Conservation (phyloP, 106 monocot species). For the Dendrobium catenatum region DNA sequence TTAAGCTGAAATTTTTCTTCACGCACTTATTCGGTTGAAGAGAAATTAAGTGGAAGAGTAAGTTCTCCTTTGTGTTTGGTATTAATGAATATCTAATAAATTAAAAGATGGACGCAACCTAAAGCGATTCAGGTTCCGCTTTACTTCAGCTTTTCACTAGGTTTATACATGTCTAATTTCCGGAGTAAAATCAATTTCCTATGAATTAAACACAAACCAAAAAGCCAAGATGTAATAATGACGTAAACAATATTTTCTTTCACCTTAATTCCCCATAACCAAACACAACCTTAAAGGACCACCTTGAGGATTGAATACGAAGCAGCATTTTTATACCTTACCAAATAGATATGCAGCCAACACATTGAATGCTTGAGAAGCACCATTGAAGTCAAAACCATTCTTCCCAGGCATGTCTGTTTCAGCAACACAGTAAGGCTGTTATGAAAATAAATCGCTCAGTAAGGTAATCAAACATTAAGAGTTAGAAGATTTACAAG, state of each 20-base stretch:
- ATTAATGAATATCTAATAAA: background rate
- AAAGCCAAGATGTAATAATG: background rate
- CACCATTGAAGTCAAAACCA: conserved; percentile 58
- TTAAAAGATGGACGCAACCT: too few relatives aligned
- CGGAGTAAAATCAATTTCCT: too few relatives aligned
- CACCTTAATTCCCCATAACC: too few relatives aligned
- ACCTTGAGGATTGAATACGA: background rate
- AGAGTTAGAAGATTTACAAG: background rate
- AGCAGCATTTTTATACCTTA: conserved; percentile 39
- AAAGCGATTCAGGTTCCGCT: too few relatives aligned
- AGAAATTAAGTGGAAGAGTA: background rate
- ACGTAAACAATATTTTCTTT: background rate
- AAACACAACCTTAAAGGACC: too few relatives aligned
- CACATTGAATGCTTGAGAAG: conserved; percentile 72
- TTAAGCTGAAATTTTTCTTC: too few relatives aligned
- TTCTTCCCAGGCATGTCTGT: conserved; percentile 68
- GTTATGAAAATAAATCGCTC: background rate
- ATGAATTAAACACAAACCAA: too few relatives aligned
- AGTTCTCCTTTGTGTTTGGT: background rate
- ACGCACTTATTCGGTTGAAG: too few relatives aligned
- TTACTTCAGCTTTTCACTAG: too few relatives aligned
- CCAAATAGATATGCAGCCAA: conserved; percentile 83
- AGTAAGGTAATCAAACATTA: conserved; percentile 7
- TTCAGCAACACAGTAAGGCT: conserved; percentile 84
- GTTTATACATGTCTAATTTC: too few relatives aligned